Evolutionary conservation across 2,329 filamentous ascomycete genomes (phyloP), one percentile per base, ranked within the genome.

Genomic region (Pseudogymnoascus destructans): DNA sequence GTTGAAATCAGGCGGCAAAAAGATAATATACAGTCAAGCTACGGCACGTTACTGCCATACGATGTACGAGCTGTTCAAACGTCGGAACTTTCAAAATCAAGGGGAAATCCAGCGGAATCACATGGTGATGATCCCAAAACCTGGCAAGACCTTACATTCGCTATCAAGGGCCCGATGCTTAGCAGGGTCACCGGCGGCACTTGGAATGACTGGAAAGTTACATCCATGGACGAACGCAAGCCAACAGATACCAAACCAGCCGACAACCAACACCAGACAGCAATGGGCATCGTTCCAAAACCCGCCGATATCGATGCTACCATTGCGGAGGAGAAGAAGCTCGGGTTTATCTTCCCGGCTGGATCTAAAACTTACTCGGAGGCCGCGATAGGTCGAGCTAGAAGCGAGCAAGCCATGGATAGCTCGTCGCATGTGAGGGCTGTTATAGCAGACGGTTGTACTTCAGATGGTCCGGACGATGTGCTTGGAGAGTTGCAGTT

Each of bases 401-500:
- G 74, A 9, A 74, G 74, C 1, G 70, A 73, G 27, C 71, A 77
- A 36, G 74, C 75, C 15, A 71, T 70, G 7, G 76, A 80, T 62
- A 74, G 79, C 0, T 79, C 76, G 0, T 63, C 68, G 7, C 75
- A 79, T 64, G 70, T 83, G 35, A 61, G 72, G 9, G 69, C 72
- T 5, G 64, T 73, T 3, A 69, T 81, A 13, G 65, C 70, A 21
- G 62, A 66, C n/a, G 61, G 55, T 17, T 66, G 27, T 57, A 64
- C 59, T 0, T 71, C 72, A 30, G 63, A 67, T n/a, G 66, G 69
- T 46, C 61, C 64, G 0, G 69, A 71, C 1, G 76, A 80, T 58
- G 68, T 84, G 23, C 67, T 80, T 4, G 81, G 80, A 52, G 81
- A 85, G 65, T 67, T 84, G 1, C 81, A 85, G 63, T 78, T 84